Base-by-base conservation (phyloP, 768 basidiomycete genomes). In the Lactarius deliciosus region DNA sequence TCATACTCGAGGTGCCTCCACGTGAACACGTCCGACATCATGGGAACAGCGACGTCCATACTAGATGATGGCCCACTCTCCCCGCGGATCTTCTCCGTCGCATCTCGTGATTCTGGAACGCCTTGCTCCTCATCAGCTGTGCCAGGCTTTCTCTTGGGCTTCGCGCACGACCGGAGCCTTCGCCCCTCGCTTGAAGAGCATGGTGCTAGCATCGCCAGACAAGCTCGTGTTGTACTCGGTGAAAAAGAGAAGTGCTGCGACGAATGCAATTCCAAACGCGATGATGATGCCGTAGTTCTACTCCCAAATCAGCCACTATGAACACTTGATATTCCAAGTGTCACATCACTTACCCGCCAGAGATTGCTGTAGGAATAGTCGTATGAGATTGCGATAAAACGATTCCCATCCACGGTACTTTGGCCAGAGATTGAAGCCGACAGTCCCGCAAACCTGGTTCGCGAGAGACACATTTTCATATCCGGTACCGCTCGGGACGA, bases 381-480 rank as follows among this genome's bases (percentile, higher is more conserved):
- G 74, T 77, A 78, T 63, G 76, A 79, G 69, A 86, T 57, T 61
- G 72, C 10, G 71, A 85, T 75, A 74, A 86, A 96, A 2, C 69
- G 69, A 40, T 82, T 81, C 5, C 94, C 93, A 30, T 81, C 72
- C 43, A 94, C 92, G 16, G 70, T 75, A n/a, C 75, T 73, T 61
- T 86, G 80, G 1, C 92, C 92, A 0, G 87, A 70, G 4, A 81
- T 72, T 2, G 88, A 81, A 81, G 5, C 94, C 92, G 8, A 87
- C 79, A 0, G 87, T 82, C 2, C 90, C 82, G 74, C 94, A 96
- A 1, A 89, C 88, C 76, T 93, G 92, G 73, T 94, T 91, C 1
- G 70, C 75, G 18, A 88, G 69, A 3, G 80, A 74, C 47, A 88
- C 74, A 22, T 78, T 78, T 69, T 83, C 83, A 68, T 91, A 91